Base-by-base conservation (phyloP, 192 early-diverging fungal genomes). In the Podila verticillata region DNA sequence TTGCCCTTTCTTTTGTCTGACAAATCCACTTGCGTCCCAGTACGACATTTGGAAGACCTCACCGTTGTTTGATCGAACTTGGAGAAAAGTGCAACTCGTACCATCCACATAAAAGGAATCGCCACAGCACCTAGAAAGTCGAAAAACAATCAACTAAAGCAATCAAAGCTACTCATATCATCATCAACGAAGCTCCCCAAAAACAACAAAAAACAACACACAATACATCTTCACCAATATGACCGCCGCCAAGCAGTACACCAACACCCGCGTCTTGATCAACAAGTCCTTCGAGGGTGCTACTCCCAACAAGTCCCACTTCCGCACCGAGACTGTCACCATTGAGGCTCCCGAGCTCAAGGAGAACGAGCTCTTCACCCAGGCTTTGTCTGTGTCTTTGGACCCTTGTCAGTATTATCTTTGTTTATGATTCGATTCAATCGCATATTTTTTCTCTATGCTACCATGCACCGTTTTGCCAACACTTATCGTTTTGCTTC, bases 341-440 rank as follows among this genome's bases (percentile, higher is more conserved):
- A 32, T 31, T 17, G 28, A 28, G 10, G 58, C 30, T 20, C 72
- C 73, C 67, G 73, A 74, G 3, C 48, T 90, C 12, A 64, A 66
- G 30, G 77, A 86, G 28, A 78, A 72, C n/a, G 75, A 86, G 24
- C 57, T 83, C 44, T 24, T 94, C 31, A 61, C 94, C 5, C 89
- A 91, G 58, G 84, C 83, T 29, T 81, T 88, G 20, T 89, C 81
- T 54, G 68, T 94, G 15, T 92, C 91, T 7, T 78, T 94, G 12
- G 92, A 94, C 82, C 93, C 91, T 17, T 94, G 95, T 71, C 89
- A 93, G 89, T 54, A 24, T 54, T 54, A 1, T 54, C 2, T n/a
- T 54, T 0, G 20, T 54, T 24, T 1, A 22, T 22, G 24, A 26
- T 54, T n/a, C 8, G 20, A n/a, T 24, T 47, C 20, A 26, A 1